Base-by-base conservation (phyloP, 2,329 filamentous ascomycete species). In the Drechslera avenae region DNA sequence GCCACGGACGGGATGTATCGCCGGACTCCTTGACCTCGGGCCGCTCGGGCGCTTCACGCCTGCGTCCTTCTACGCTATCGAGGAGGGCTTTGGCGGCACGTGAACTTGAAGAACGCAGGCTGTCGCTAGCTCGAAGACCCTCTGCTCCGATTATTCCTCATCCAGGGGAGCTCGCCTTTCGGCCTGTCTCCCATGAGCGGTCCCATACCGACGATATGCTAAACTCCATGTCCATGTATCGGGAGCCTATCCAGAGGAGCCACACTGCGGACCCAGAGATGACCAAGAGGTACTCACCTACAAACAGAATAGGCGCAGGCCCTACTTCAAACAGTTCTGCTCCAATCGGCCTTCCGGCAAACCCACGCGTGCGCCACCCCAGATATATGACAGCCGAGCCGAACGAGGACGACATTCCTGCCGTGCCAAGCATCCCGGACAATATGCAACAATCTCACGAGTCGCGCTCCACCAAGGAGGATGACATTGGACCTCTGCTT, bases 21-120 rank as follows among this genome's bases (percentile, higher is more conserved):
- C 69, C 68, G 17, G 72, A 73, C 14, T 73, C 71, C 0, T 58
- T 70, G 39, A 53, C 62, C 16, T 73, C 71, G 9, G 63, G 65
- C 14, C 66, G 68, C 12, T 71, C 68, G 2, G 68, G 66, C 32
- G 46, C 59, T 2, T 52, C 63, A 17, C 63, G 58, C 31, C 46
- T 58, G 26, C 58, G 68, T 51, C 60, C 62, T 13, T 55, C 62
- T 14, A 63, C 64, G n/a, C 57, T 75, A 50, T 73, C 69, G 45
- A 74, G 73, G 52, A 79, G 77, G 58, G 75, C 76, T 53, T 63
- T 76, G 16, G 78, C 76, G 8, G 91, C 91, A 6, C 86, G 88
- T 39, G 92, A 97, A 73, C 83, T 97, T 1, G 92, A 97, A 73
- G 90, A 94, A 65, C 86, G 93, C 21, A 86, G 93, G 50, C 85